Evolutionary conservation across 768 basidiomycete genomes (phyloP), one percentile per base, ranked within the genome.

Genomic region (Lanmaoa pseudosensibilis): DNA sequence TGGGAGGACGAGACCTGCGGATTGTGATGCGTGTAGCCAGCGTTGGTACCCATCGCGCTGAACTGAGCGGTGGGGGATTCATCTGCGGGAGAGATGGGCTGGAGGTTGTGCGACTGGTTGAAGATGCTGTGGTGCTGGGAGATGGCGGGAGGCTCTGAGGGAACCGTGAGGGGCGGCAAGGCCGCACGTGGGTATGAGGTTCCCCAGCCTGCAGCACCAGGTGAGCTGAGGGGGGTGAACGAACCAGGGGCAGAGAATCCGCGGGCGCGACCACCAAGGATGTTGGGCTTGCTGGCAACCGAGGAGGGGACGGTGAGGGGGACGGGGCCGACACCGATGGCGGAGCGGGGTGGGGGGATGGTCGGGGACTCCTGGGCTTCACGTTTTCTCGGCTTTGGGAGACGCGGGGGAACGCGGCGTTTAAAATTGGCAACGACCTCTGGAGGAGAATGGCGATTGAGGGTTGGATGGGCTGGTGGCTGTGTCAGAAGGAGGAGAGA

Each of bases 341-440:
- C 84, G n/a, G 88, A 85, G 59, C 90, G 84, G 0, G 90, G 87
- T 11, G 88, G 87, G 12, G 87, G 86, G 19, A 90, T 84, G 16
- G 80, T 70, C n/a, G 84, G 80, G n/a, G 82, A 73, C 55, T 90
- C 86, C 58, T 86, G 77, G 3, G 78, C 70, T 58, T 92, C 88
- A 60, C 89, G 87, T 71, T 93, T 94, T 63, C 90, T 77, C 12
- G 89, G 88, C 66, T 94, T 93, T 36, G 92, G 92, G 13, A 92
- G 83, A 67, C 94, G 92, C 32, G 94, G 94, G 18, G 93, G 94
- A 5, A 97, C 94, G 64, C 94, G 90, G 58, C 94, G 90, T 75
- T 96, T 96, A 78, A 95, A 96, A 73, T 92, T 92, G 54, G 93
- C 87, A 50, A 96, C 90, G 51, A 94, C 88, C 59, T 92, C 94